Percentiles rank a stretch among this genome's conserved stretches.
These are phyloP conservation scores for Sphaerulina populicola DNA, from an alignment of 2,329 filamentous ascomycete species.

Conservation along the genomic window DNA sequence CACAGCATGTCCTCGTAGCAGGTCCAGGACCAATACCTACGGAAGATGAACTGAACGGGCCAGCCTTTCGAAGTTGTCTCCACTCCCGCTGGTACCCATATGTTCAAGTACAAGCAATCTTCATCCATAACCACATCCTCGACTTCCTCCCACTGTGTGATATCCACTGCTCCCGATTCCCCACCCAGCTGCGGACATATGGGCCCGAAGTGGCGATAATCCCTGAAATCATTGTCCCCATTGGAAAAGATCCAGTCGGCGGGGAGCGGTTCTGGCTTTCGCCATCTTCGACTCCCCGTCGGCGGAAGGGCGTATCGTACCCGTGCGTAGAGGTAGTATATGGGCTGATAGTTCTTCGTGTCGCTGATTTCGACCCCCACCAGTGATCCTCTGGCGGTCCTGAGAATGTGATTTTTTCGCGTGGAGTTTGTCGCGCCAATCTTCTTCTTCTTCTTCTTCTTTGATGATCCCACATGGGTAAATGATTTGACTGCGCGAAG, in stretches of 20 bases:
- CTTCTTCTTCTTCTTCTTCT: conserved; percentile 3
- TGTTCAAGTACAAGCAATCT: conserved; percentile 18
- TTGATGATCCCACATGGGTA: conserved; percentile 4
- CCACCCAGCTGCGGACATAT: conserved; percentile 15
- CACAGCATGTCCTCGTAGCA: too few relatives aligned
- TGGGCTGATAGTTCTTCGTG: conserved; percentile 9
- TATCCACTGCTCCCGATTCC: conserved; percentile 4
- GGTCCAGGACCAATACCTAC: background rate
- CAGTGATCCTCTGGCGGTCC: conserved; percentile 15
- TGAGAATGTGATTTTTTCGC: conserved; percentile 9
- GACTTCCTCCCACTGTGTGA: conserved; percentile 8
- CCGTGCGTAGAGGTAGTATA: conserved; percentile 15
- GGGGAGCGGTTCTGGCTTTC: conserved; percentile 16
- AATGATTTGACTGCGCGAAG: conserved; percentile 11
- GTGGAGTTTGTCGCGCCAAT: conserved; percentile 11
- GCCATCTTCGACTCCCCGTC: conserved; percentile 14
- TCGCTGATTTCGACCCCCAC: conserved; percentile 15
- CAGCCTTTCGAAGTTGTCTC: conserved; percentile 12
- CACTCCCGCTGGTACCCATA: conserved; percentile 18
- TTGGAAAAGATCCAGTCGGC: conserved; percentile 18
- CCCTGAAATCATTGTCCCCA: conserved; percentile 13
- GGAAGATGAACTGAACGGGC: conserved; percentile 17
- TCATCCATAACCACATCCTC: conserved; percentile 14
- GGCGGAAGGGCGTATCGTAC: conserved; percentile 18
- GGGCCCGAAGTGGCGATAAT: conserved; percentile 14